Evolutionary conservation across 495 filamentous ascomycete species (phyloP).

Genomic region (Lophium mytilinum): DNA sequence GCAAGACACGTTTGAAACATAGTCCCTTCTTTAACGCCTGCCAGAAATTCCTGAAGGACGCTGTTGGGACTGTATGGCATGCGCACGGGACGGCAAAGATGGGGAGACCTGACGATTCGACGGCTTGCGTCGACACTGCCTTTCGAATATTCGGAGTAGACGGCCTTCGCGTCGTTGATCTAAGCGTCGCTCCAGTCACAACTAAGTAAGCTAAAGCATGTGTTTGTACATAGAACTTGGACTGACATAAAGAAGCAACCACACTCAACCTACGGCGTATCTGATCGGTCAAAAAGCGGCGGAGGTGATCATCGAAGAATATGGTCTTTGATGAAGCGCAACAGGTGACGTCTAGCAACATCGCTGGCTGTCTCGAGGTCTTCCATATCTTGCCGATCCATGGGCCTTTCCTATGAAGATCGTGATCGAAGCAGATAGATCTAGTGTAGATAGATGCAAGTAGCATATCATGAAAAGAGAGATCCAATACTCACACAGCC

Average conservation of each 20-base stretch:
- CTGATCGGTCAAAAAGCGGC: conserved; percentile 35
- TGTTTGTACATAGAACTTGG: neutral
- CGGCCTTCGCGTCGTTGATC: conserved; percentile 19
- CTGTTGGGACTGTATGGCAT: conserved; percentile 12
- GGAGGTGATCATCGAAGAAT: conserved; percentile 40
- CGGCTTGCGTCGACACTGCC: conserved; percentile 27
- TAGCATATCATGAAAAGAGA: too few relatives aligned
- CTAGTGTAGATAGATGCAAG: too few relatives aligned
- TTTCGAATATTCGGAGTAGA: conserved; percentile 20
- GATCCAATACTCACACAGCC: too few relatives aligned
- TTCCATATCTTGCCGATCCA: neutral
- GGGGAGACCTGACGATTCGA: conserved; percentile 25
- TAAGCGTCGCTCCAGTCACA: conserved; percentile 20
- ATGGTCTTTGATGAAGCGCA: conserved; percentile 16
- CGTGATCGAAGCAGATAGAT: too few relatives aligned
- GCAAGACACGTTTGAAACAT: conserved; percentile 26
- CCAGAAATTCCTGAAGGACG: conserved; percentile 6
- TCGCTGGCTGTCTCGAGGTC: neutral
- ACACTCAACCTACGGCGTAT: conserved; percentile 35
- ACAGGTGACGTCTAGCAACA: neutral
- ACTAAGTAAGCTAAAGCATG: conserved; percentile 8
- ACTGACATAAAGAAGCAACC: conserved; percentile 25
- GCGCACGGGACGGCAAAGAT: conserved; percentile 14
- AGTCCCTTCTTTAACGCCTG: neutral
- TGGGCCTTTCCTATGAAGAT: too few relatives aligned